phyloP scores from a whole-genome alignment of 1,284 basidiomycete genomes.

The Puccinia novopanici region DNA sequence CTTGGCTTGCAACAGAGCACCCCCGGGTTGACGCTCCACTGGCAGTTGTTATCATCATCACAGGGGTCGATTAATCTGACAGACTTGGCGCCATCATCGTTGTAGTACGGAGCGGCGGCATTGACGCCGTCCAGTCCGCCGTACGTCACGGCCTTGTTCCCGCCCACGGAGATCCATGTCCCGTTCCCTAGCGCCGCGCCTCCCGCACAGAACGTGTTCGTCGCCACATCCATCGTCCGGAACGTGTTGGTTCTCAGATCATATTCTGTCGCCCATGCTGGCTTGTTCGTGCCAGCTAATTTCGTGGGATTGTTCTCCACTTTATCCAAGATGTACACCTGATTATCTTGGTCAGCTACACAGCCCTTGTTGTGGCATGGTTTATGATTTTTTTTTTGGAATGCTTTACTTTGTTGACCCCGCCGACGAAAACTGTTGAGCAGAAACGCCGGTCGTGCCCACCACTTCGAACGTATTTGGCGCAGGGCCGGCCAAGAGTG shows the following conservation, averaged over 20 bases:
- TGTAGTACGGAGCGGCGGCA: slow-evolving; percentile 54
- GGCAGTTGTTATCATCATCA: slow-evolving; percentile 50
- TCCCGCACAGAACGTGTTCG: slow-evolving; percentile 60
- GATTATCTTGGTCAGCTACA: not conserved
- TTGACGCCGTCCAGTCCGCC: slow-evolving; percentile 54
- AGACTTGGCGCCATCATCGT: slow-evolving; percentile 57
- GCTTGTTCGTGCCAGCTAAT: slow-evolving; percentile 49
- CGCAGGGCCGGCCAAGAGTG: slow-evolving; percentile 16
- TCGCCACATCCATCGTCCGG: slow-evolving; percentile 53
- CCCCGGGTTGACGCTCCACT: slow-evolving; percentile 39
- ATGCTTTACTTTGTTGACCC: slow-evolving; percentile 51
- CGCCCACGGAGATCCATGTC: slow-evolving; percentile 59
- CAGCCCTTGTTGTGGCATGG: not conserved
- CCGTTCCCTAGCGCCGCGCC: slow-evolving; percentile 59
- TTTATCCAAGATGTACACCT: slow-evolving; percentile 60
- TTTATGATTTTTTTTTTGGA: slow-evolving; percentile 12
- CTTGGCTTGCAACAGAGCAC: slow-evolving; percentile 45
- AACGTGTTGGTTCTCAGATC: slow-evolving; percentile 40
- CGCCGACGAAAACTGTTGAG: slow-evolving; percentile 53
- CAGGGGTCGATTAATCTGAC: slow-evolving; percentile 57
- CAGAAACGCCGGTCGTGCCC: slow-evolving; percentile 53
- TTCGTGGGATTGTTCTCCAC: slow-evolving; percentile 58
- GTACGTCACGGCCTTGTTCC: slow-evolving; percentile 59
- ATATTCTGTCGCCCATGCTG: slow-evolving; percentile 52
- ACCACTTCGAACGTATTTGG: slow-evolving; percentile 54